Base-by-base conservation (phyloP, 1,284 basidiomycete genomes). In the Xerocomus minutiporus region DNA sequence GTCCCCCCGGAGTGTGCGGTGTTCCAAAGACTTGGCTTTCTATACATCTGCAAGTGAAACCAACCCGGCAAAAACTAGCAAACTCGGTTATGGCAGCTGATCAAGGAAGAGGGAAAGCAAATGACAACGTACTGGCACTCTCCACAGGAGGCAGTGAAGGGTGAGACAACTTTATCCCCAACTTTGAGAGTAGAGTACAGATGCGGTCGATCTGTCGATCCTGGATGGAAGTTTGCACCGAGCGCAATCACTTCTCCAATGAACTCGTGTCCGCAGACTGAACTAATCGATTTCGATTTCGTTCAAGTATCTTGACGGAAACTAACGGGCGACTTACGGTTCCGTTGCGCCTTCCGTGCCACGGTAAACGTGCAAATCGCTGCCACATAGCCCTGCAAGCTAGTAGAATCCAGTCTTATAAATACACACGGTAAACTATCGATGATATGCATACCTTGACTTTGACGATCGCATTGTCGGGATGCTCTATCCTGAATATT, bases 111-210 rank as follows among this genome's bases (percentile, higher is more conserved):
- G 8, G 20, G 6, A 7, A 7, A 35, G 20, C 15, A 44, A 17
- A 42, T 11, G n/a, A 41, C 8, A 43, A 75, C 84, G 62, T 57
- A 90, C 87, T 83, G 79, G 75, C 86, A 90, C 70, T 86, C 82
- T 47, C 87, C 88, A 61, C 93, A 96, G 39, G 83, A 89, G 17
- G 83, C 78, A 0, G 90, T 91, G 69, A 95, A 96, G 0, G 93
- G 90, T 1, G 88, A 85, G 13, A 95, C 82, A n/a, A 95, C 89
- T 57, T 84, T 83, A 68, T 94, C 88, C 4, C 91, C 91, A 2
- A 88, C 67, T 55, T 81, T 82, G 59, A 94, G 80, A 9, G 76
- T 82, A 3, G 80, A 75, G 56, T 90, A 90, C 9, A 88, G 69
- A 17, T 66, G 64, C 1, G 88, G 85, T 44, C 88, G 74, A 39